Evolutionary conservation across 768 basidiomycete species (phyloP), one percentile per base, ranked within the genome.

Genomic region (Podaxis sp.): DNA sequence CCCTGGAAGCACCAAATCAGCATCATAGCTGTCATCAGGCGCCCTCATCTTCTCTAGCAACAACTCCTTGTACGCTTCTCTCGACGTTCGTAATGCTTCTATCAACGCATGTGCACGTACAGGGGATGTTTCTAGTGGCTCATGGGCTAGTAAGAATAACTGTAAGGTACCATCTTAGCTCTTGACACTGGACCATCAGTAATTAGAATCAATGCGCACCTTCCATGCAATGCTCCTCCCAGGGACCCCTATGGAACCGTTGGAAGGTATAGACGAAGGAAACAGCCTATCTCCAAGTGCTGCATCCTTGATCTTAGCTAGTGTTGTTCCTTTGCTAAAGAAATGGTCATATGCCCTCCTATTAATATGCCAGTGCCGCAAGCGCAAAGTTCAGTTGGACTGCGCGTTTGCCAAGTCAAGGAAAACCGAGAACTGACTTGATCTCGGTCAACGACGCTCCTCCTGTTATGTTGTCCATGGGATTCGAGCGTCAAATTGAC

Each of bases 201-300:
- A 46, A 46, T n/a, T 42, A 63, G 68, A 71, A 65, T 65, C 17
- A 51, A 19, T 7, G 19, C 52, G 38, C 48, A 89, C 92, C 88
- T 94, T 95, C 93, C 93, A 95, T 57, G 86, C 87, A 61, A 95
- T 74, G 73, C 92, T 93, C 68, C 93, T 80, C n/a, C 93, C 93
- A 61, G 84, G 74, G 7, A 90, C 77, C 53, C 82, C 85, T 38
- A 79, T 57, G 26, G 38, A 57, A 3, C 63, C 67, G 42, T 57
- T 71, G 2, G 75, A 70, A 59, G 73, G 75, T 59, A 80, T 75
- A 3, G 76, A 71, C 26, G 76, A 68, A 55, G 73, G 70, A 66
- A 88, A 83, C 17, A 93, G 72, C 15, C 84, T 82, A 68, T 87
- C 87, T 63, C 82, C 80, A 15, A 90, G 74, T 11, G 86, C 82